Conservation (phyloP, 805 yeast species). For the Yarrowia sp. region DNA sequence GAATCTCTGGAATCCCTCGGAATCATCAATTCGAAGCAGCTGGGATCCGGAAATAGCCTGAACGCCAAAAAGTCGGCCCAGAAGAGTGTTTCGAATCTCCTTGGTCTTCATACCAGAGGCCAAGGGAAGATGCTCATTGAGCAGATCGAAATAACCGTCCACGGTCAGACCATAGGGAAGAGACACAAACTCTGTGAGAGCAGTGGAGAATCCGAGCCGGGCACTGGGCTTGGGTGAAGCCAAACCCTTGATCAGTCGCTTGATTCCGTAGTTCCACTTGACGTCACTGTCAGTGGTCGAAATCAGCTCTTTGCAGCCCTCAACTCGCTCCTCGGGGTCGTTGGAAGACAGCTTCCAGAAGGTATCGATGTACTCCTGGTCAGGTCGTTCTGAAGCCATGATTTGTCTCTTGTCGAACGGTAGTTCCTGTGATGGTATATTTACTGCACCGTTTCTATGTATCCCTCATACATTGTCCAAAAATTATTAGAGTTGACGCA, state of each 20-base stretch:
- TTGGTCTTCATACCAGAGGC: slow-evolving; percentile 20
- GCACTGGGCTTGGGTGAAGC: slow-evolving; percentile 80
- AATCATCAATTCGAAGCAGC: slow-evolving; percentile 37
- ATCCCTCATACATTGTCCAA: slow-evolving; percentile 17
- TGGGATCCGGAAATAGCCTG: slow-evolving; percentile 66
- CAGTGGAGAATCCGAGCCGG: slow-evolving; percentile 82
- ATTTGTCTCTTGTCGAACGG: neutral
- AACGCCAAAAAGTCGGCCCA: slow-evolving; percentile 82
- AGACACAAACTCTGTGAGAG: slow-evolving; percentile 59
- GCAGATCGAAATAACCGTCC: slow-evolving; percentile 40
- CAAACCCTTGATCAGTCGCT: slow-evolving; percentile 75
- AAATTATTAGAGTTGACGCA: slow-evolving; percentile 6
- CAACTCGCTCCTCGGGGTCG: slow-evolving; percentile 63
- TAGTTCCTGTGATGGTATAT: neutral
- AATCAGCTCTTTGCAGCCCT: slow-evolving; percentile 65
- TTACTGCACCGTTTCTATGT: neutral
- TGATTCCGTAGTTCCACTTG: slow-evolving; percentile 71
- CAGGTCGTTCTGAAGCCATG: slow-evolving; percentile 18
- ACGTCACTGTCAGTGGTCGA: slow-evolving; percentile 49
- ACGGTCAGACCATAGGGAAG: slow-evolving; percentile 38
- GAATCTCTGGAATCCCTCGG: slow-evolving; percentile 41
- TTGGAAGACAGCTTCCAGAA: slow-evolving; percentile 62
- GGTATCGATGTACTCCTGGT: slow-evolving; percentile 18
- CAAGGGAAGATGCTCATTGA: slow-evolving; percentile 40
- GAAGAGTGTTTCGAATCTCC: slow-evolving; percentile 44